Evolutionary conservation across 129 eudicot species (phyloP), one percentile per base, ranked within the genome.

Genomic region (Flaveria trinervia): DNA sequence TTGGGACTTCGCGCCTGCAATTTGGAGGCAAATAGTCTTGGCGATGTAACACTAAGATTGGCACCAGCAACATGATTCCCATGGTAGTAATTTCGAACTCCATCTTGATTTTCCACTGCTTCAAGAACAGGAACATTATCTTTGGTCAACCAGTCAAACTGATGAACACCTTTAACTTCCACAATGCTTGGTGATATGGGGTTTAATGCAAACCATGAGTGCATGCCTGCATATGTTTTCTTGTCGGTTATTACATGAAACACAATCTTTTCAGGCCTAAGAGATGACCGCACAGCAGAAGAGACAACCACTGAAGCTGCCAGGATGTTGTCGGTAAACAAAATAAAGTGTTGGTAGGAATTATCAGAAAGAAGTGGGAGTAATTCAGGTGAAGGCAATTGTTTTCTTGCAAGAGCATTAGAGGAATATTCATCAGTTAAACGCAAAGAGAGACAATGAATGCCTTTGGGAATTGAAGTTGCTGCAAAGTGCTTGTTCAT

Each of bases 171-270:
- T 87, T 89, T 93, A 66, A 93, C 98, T 83, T 93, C 98, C 71
- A 93, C 85, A 67, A 90, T 84, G 68, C 97, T 93, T 43, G 98
- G 96, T 55, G 86, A 81, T 50, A 90, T 70, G 5, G 97, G 82
- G 77, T 93, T 89, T 66, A 93, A 72, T n/a, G 98, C 97, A 81
- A 93, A 93, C 98, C 98, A 93, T 26, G 98, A 90, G 73, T 93
- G 98, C 98, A 93, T 93, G 82, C 98, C 98, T 36, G 98, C 97
- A 48, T 93, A 93, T 45, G 98, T 93, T 85, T 90, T 90, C 89
- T 93, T 93, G 77, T 93, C 98, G 41, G 98, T 93, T n/a, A 93
- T 90, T 65, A 93, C 91, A 79, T 93, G 98, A 74, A 93, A 93
- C 60, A 93, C 98, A 55, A 90, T 85, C 80, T 87, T 90, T 50